Base-by-base conservation (phyloP, 1,139 yeast species). In the Saccharomyces hybrid region DNA sequence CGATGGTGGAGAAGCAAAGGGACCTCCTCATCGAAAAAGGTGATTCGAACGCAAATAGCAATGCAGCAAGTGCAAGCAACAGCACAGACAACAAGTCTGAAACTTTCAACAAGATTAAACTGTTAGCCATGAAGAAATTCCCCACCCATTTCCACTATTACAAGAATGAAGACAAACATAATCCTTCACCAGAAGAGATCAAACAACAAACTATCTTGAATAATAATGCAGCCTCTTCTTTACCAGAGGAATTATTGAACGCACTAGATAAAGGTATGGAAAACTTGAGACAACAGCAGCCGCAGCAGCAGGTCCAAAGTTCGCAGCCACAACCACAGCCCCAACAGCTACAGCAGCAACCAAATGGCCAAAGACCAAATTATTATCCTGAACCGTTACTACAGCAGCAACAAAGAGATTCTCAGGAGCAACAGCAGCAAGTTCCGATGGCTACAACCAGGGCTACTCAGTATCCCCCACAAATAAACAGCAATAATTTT, bases 301-400 rank as follows among this genome's bases (percentile, higher is more conserved):
- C 47, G 32, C 55, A 53, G 52, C 52, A 41, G 41, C 55, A 49
- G 60, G 61, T 51, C 19, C 58, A 55, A 48, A 44, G 14, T 46
- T 52, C 19, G 41, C 50, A 25, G 28, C 55, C 42, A 46, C 58
- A 56, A 19, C 57, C 52, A 28, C 58, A 31, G 32, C 58, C 51
- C 38, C 58, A 47, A 51, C 81, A 79, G 65, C 84, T 79, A 68
- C 76, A 78, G 51, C 69, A 67, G 64, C 82, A 78, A 58, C 79
- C 74, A 59, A 73, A 69, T 16, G 52, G 44, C 3, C 52, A 50
- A 44, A 16, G 46, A 25, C 44, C 52, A 19, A 34, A 34, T 44
- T 52, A 73, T 62, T 52, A 68, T 60, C 52, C 72, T 63, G 59
- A 57, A 48, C 63, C 62, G 11, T 49, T 56, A 23, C 56, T 57